Conservation (phyloP, 2,329 filamentous ascomycete genomes). For the Sarocladiaceae sp. region DNA sequence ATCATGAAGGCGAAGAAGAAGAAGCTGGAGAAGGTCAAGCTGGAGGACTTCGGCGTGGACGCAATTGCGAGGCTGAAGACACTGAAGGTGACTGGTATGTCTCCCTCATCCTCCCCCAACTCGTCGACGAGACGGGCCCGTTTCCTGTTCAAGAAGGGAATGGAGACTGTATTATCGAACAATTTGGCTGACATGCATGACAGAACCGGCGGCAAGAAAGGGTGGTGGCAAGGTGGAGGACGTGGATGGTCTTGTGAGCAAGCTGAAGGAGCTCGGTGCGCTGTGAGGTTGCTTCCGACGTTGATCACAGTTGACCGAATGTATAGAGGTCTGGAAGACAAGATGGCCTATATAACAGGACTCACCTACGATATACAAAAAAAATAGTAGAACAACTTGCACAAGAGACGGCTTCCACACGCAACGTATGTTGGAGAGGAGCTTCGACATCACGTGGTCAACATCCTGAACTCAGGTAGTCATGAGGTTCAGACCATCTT, state of each 20-base stretch:
- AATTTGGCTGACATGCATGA: conserved; percentile 11
- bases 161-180: too few relatives aligned
- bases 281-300: conserved; percentile 44
- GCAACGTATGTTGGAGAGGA: too few relatives aligned
- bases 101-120: too few relatives aligned
- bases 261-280: conserved; percentile 94
- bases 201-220: conserved; percentile 81
- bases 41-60: conserved; percentile 78
- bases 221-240: conserved; percentile 97
- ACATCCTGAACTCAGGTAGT: too few relatives aligned
- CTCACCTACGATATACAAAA: background rate
- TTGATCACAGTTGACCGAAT: background rate
- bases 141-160: background rate
- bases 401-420: too few relatives aligned
- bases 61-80: conserved; percentile 76
- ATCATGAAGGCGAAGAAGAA: conserved; percentile 99
- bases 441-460: too few relatives aligned
- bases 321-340: background rate
- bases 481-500: too few relatives aligned
- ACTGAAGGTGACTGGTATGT: conserved; percentile 77
- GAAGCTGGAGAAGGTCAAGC: conserved; percentile 85
- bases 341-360: background rate
- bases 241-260: conserved; percentile 88
- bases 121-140: too few relatives aligned
- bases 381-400: background rate